Conservation (phyloP, 2,329 filamentous ascomycete species). For the Ceratocystis diversiconidia region DNA sequence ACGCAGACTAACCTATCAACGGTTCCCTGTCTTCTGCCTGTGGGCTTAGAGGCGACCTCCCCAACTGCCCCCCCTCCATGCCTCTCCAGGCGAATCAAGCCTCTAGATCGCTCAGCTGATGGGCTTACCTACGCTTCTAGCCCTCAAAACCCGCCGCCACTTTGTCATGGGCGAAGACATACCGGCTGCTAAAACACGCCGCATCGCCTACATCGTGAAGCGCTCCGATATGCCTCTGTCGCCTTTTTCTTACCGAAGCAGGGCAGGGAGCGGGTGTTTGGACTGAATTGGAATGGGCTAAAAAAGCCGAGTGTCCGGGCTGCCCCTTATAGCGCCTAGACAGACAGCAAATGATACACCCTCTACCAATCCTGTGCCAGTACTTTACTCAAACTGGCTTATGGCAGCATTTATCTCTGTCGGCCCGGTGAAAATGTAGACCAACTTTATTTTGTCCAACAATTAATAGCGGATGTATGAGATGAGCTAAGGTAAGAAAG, state of each 20-base stretch:
- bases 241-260: background rate
- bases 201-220: background rate
- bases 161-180: background rate
- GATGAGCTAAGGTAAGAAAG: background rate
- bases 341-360: background rate
- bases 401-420: background rate
- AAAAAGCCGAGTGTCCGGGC: background rate
- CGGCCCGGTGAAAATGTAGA: background rate
- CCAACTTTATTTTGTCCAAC: background rate
- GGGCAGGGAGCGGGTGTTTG: background rate
- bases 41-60: background rate
- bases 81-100: background rate
- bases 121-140: background rate
- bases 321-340: background rate
- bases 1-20: background rate
- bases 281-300: background rate
- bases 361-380: background rate
- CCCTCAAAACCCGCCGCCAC: background rate
- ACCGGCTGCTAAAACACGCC: slow-evolving; percentile 2
- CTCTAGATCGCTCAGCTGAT: background rate
- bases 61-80: too few species aligned
- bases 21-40: background rate
- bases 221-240: background rate
- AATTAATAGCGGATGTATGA: background rate
- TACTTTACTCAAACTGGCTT: slow-evolving; percentile 2